Conservation (phyloP, 352 stramenopile species). For the Phytophthora citricola region DNA sequence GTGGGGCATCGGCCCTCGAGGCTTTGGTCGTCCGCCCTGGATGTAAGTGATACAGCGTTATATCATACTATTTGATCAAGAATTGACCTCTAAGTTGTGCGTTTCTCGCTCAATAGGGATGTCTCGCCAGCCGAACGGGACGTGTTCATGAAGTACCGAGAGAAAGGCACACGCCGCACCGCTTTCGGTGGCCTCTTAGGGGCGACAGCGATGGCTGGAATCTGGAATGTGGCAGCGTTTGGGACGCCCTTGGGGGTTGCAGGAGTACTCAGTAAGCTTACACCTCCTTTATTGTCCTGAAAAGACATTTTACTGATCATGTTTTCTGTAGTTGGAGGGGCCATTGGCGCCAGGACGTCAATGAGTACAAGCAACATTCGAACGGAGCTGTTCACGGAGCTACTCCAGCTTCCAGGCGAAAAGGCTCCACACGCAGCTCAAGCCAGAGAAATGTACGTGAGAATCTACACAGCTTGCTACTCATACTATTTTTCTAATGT, state of each 20-base stretch:
- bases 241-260: conserved; percentile 24
- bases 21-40: conserved; percentile 13
- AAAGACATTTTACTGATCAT: not conserved
- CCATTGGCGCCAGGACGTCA: conserved; percentile 21
- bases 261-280: conserved; percentile 18
- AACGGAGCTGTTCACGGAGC: conserved; percentile 22
- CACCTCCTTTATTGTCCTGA: not conserved
- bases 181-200: conserved; percentile 25
- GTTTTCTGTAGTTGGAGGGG: conserved; percentile 16
- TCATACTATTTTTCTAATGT: not conserved
- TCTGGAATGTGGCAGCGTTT: conserved; percentile 23
- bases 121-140: conserved; percentile 20
- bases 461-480: not conserved
- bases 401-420: conserved; percentile 26
- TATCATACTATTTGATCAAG: not conserved
- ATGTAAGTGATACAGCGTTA: not conserved
- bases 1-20: conserved; percentile 8
- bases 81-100: not conserved
- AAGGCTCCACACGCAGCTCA: conserved; percentile 26
- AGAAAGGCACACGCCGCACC: conserved; percentile 17
- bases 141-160: conserved; percentile 23
- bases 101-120: conserved; percentile 7
- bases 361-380: conserved; percentile 23
- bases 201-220: conserved; percentile 24
- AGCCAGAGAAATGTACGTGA: conserved; percentile 33